phyloP scores from a whole-genome alignment of 148 eudicot species.

The Diospyros lotus region DNA sequence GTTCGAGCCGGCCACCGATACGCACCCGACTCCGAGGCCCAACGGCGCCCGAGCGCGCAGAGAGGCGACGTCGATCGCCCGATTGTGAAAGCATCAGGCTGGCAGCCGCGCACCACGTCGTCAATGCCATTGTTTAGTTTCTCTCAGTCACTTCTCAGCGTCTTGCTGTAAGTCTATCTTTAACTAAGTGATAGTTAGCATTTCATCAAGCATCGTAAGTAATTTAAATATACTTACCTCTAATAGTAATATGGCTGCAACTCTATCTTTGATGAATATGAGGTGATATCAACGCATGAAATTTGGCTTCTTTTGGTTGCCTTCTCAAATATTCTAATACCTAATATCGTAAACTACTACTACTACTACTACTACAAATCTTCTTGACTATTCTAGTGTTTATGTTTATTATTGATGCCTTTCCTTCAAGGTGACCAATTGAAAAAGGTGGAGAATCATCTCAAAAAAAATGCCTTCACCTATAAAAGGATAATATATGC shows the following conservation, averaged over 20 bases:
- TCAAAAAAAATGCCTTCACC: conserved; percentile 90
- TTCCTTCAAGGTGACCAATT: conserved; percentile 82
- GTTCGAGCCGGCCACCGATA: conserved; percentile 45
- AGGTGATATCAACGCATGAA: conserved; percentile 81
- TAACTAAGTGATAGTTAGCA: no score
- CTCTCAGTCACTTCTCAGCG: no score
- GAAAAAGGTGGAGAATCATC: conserved; percentile 71
- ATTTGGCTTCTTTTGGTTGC: conserved; percentile 63
- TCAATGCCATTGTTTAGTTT: no score
- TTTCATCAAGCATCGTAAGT: background rate
- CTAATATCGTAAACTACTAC: conserved; percentile 84
- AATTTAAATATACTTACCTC: conserved; percentile 52
- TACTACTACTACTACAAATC: no score
- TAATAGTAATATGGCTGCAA: conserved; percentile 71
- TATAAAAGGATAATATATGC: conserved; percentile 21
- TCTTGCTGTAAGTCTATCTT: no score
- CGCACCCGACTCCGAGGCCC: conserved; percentile 49
- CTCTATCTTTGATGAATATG: conserved; percentile 82
- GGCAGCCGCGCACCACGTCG: no score
- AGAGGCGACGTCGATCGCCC: conserved; percentile 42
- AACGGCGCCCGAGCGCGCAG: conserved; percentile 39
- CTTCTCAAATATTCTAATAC: conserved; percentile 74
- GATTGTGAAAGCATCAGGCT: no score
- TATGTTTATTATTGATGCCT: conserved; percentile 64
- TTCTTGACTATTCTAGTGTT: conserved; percentile 53